These are phyloP conservation scores for Magnaporthiopsis incrustans DNA, from an alignment of 2,329 filamentous ascomycete genomes.

Conservation along the genomic window DNA sequence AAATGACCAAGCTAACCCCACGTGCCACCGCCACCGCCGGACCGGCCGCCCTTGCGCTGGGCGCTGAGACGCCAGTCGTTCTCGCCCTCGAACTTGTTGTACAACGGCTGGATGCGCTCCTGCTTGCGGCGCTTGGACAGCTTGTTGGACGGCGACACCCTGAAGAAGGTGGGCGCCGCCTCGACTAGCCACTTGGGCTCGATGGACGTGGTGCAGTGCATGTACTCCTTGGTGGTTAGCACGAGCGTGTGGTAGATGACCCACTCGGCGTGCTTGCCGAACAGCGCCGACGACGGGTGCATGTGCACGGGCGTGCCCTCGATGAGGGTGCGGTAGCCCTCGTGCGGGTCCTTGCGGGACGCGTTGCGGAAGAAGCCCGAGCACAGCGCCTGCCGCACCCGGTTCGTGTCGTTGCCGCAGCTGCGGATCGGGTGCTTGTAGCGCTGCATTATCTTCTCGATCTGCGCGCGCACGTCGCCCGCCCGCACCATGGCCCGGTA, in stretches of 20 bases:
- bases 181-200: conserved; percentile 94
- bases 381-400: conserved; percentile 83
- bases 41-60: conserved; percentile 75
- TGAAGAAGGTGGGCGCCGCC: conserved; percentile 98
- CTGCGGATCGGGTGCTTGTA: conserved; percentile 77
- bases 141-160: conserved; percentile 80
- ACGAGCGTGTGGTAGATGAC: conserved; percentile 90
- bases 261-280: conserved; percentile 93
- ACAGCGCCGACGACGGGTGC: conserved; percentile 84
- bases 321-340: conserved; percentile 95
- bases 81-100: conserved; percentile 85
- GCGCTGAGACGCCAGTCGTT: conserved; percentile 93
- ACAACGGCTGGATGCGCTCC: conserved; percentile 89
- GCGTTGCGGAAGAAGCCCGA: conserved; percentile 93
- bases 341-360: conserved; percentile 88
- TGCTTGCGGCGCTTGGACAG: conserved; percentile 88
- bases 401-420: conserved; percentile 80
- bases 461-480: conserved; percentile 85
- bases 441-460: conserved; percentile 88
- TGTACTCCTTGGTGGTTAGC: conserved; percentile 94
- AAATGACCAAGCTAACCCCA: conserved; percentile 65
- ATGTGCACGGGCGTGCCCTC: conserved; percentile 93
- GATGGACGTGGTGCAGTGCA: conserved; percentile 88
- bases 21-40: conserved; percentile 79
- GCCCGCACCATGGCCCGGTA: conserved; percentile 81